Base-by-base conservation (phyloP, 1,284 basidiomycete genomes). In the Hemileia vastatrix region DNA sequence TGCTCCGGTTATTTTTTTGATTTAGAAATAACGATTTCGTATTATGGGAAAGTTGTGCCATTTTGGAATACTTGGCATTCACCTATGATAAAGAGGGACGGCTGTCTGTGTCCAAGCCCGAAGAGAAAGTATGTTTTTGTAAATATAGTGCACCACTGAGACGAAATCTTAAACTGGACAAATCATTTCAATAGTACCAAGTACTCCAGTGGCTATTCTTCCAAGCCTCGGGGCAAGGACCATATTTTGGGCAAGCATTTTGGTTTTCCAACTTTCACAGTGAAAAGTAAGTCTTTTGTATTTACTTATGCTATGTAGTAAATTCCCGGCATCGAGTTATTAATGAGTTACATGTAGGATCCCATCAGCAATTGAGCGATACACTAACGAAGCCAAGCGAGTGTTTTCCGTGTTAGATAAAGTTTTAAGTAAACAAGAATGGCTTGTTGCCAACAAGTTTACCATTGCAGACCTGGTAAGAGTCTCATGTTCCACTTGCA, bases 21-120 rank as follows among this genome's bases (percentile, higher is more conserved):
- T 21, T 21, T 24, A 50, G 49, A 24, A 59, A 61, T 49, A 48
- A 31, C 40, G 65, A 67, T 52, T 66, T 67, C 43, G 47, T 36
- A 33, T 47, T 66, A 1, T 73, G 71, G 71, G 70, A 73, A 52
- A 62, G 55, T 0, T 68, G 70, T 15, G 71, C 71, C 0, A 72
- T 70, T 40, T 54, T 73, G 6, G 58, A 66, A 47, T 73, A 72
- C 55, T 65, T 73, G 3, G 65, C 61, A 6, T 64, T 66, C 43
- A 68, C 68, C 62, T 69, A 73, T 54, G 72, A 72, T 61, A 62
- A 68, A 48, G 63, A 63, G 18, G 53, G 43, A 24, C 18, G 21
- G 9, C 31, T 62, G 19, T 24, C 24, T 2, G 49, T 50, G 1
- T 21, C 15, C 5, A 27, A 50, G 6, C 49, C 49, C 4, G 19